Evolutionary conservation across 208 protist genomes (phyloP), one percentile per base, ranked within the genome.

Genomic region (Trypanosomatidae sp.): DNA sequence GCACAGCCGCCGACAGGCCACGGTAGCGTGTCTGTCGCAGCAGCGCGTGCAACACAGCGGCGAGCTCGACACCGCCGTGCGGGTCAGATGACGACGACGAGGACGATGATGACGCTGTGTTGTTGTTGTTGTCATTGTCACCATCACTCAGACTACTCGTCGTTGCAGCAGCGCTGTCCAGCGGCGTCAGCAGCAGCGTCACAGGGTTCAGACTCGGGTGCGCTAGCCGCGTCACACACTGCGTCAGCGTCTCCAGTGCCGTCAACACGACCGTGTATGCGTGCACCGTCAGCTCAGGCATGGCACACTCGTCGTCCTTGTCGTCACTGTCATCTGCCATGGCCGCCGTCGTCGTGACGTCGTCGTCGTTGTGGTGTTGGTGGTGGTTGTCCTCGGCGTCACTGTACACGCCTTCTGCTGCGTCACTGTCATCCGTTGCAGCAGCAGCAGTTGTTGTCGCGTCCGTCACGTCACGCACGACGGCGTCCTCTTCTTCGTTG

Each of bases 11-110:
- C 20, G 80, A 37, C 3, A 93, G 48, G 6, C 52, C 45, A 33
- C 65, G 61, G 53, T 87, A 87, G 33, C 71, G 67, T 1, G 61
- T 71, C 56, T 82, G 71, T 0, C 44, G 48, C 20, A 67, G 66
- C 24, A 85, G 67, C 27, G 66, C 66, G 44, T 66, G 70, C 44
- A 84, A 62, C 43, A 66, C 35, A 16, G 64, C 71, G 64, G 46
- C 81, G 33, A 78, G 67, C 47, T 80, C 66, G 42, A 40, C 23
- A 7, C 10, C 27, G 4, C 11, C 7, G 11, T 6, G 2, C n/a
- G 22, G 38, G 26, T 35, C 30, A 24, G 32, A 22, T 5, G 32
- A n/a, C 26, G 35, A 7, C 1, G 26, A 38, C 43, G 33, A n/a
- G 16, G 42, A 39, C 37, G 43, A 22, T 49, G 48, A 20, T 24